Percentiles rank a stretch among this genome's conserved stretches.
Conservation (phyloP, 441 rosid genomes). For the Gossypium lobatum region DNA sequence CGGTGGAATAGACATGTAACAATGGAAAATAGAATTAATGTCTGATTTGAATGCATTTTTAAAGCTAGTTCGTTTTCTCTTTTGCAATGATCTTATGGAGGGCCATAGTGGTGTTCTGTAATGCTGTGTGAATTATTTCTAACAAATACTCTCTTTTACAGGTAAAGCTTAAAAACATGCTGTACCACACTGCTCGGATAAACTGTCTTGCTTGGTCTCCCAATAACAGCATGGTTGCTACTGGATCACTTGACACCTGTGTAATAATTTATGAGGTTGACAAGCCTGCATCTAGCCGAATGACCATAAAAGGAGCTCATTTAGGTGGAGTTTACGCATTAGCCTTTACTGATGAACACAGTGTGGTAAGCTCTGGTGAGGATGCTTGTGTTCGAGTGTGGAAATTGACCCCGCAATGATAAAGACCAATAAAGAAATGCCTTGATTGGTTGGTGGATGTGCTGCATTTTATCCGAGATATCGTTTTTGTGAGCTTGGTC, state of each 20-base stretch:
- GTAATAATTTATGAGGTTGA: slow-evolving; percentile 81
- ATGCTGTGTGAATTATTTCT: background rate
- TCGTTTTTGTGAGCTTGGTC: slow-evolving; percentile 17
- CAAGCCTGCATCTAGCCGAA: slow-evolving; percentile 70
- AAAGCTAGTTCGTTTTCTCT: background rate
- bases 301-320: slow-evolving; percentile 84
- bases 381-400: slow-evolving; percentile 94
- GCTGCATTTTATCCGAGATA: slow-evolving; percentile 7
- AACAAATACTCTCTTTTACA: slow-evolving; percentile 20
- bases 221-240: slow-evolving; percentile 67
- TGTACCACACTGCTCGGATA: slow-evolving; percentile 90
- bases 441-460: background rate
- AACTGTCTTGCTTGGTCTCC: slow-evolving; percentile 99
- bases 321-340: slow-evolving; percentile 91
- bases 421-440: background rate
- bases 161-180: slow-evolving; percentile 88
- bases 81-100: background rate
- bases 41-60: background rate
- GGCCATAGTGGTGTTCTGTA: background rate
- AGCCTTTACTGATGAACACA: slow-evolving; percentile 60
- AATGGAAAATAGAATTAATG: background rate
- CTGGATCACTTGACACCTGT: slow-evolving; percentile 89
- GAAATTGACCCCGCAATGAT: slow-evolving; percentile 48
- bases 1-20: background rate
- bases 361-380: slow-evolving; percentile 86